Evolutionary conservation across 2,329 filamentous ascomycete genomes (phyloP), one percentile per base, ranked within the genome.

Genomic region (Alternaria infectoria): DNA sequence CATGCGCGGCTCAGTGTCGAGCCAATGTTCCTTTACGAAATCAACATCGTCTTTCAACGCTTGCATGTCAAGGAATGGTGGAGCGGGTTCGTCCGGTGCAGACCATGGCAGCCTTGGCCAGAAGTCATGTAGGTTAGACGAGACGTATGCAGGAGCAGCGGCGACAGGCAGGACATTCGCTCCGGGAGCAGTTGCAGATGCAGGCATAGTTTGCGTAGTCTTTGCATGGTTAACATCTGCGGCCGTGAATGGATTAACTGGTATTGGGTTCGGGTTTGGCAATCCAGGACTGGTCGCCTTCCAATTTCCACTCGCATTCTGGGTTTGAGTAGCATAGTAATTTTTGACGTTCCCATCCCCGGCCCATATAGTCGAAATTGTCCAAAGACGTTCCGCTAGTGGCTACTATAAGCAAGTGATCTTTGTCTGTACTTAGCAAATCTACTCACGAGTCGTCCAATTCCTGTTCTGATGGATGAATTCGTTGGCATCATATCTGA

Each of bases 61-160:
- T 13, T 45, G 15, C 25, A 43, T n/a, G 7, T 45, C 23, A 21
- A 45, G 45, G 6, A n/a, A 23, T 28, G 52, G 23, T 30, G 44
- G 32, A 36, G 32, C 32, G 13, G 13, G 32, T 9, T 36, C 32
- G 32, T 36, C 13, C 13, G 32, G 32, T 36, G 13, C 32, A 36
- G 32, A 45, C 52, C 52, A 55, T 45, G 40, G 40, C n/a, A 28
- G 40, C 40, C 40, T 55, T 45, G 52, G 52, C 52, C 52, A 55
- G 43, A 55, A 45, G 25, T 55, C 52, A 13, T 55, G 23, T 40
- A 17, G 52, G 44, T 55, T 40, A 9, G 52, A 55, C 28, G 11
- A 28, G 26, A 44, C n/a, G 15, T 55, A 44, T 21, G 6, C 23
- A 11, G 52, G 32, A 36, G 32, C 32, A 36, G 44, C 44, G 44